A percentile compares a stretch with the other conserved stretches of the same genome.
These are phyloP conservation scores for Rhodamnia argentea DNA, from an alignment of 345 rosid genomes.

Conservation along the genomic window DNA sequence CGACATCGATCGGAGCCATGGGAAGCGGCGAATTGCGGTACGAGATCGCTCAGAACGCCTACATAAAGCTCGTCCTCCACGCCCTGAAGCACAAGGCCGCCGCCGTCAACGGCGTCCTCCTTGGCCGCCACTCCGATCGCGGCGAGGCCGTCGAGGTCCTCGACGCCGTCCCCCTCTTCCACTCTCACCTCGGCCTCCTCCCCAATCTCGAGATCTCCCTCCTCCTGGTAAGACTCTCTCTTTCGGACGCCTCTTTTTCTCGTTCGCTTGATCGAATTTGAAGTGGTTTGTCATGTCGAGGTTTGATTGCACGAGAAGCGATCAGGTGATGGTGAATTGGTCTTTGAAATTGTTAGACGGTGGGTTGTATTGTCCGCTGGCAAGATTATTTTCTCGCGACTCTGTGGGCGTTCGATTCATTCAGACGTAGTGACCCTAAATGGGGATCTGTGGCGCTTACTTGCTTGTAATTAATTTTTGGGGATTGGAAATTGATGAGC, in stretches of 20 bases:
- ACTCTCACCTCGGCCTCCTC: conserved; percentile 74
- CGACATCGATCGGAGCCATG: conserved; percentile 1
- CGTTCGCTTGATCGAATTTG: neutral
- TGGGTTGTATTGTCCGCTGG: neutral
- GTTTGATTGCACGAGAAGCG: neutral
- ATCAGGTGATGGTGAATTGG: neutral
- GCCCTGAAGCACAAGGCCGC: conserved; percentile 63
- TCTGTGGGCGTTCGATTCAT: neutral
- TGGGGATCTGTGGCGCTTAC: neutral
- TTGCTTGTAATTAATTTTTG: neutral
- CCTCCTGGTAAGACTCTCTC: conserved; percentile 41
- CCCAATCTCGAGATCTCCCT: conserved; percentile 96
- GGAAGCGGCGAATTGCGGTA: conserved; percentile 53
- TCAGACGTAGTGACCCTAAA: neutral
- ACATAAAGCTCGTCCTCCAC: conserved; percentile 81
- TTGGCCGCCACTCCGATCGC: conserved; percentile 50
- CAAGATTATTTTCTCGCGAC: neutral
- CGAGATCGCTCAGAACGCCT: conserved; percentile 78
- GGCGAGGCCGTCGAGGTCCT: conserved; percentile 48
- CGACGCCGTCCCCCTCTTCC: conserved; percentile 91
- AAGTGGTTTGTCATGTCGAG: neutral
- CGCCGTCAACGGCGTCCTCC: conserved; percentile 83
- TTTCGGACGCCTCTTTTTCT: neutral
- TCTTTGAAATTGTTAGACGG: neutral
- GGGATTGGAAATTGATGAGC: neutral